Evolutionary conservation across 2,329 filamentous ascomycete species (phyloP), one percentile per base, ranked within the genome.

Genomic region (Pezicula carpinea): DNA sequence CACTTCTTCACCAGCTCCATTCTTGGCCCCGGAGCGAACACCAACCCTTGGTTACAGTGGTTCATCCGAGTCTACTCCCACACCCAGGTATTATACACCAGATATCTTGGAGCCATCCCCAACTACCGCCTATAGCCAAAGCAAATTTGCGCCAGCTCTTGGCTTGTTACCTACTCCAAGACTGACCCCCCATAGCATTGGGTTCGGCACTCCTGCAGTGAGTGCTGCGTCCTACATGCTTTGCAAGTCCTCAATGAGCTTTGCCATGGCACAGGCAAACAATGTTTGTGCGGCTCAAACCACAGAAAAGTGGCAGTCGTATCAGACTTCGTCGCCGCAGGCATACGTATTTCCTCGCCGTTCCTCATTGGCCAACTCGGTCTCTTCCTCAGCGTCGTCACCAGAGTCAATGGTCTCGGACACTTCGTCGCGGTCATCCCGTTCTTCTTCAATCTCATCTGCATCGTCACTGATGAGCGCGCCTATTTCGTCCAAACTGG

Each of bases 381-480:
- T 80, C 56, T 84, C 80, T 21, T 78, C 80, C 19, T 78, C 77
- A 23, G 75, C 76, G 29, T 84, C 81, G 49, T 84, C 81, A 22
- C 81, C 81, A 52, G 80, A 84, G 60, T 84, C 81, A 46, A 83
- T 84, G 80, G 67, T 84, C 39, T 83, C 81, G 49, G 81, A 84
- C 48, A 83, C 76, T 49, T 62, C 60, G 34, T 59, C 59, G 33
- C 74, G 74, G 51, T 73, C 79, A 53, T 83, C 80, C 54, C 78
- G 79, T 63, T 82, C 79, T 44, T 83, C 80, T 61, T 83, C 80
- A 15, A 79, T 82, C 66, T 83, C 79, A 48, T 82, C 79, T 60
- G 73, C 77, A 58, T 82, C 79, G 55, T 80, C 77, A 49, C 67
- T 78, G 68, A 74, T 68, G 64, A 77, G 73, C 73, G 79, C 79